phyloP scores from a whole-genome alignment of 208 protist species.

The Blastocrithidia nonstop region DNA sequence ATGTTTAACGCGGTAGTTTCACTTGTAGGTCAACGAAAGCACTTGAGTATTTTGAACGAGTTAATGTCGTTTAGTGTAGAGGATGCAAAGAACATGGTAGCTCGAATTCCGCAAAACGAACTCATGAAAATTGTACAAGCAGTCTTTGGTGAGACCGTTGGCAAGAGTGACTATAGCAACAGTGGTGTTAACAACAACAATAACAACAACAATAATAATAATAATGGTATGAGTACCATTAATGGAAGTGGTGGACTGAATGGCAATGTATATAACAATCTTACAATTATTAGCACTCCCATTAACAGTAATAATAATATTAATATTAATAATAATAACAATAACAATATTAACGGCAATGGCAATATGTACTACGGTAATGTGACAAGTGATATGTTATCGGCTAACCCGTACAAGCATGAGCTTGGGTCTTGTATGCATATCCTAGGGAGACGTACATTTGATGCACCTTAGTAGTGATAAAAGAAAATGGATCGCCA shows the following conservation, averaged over 20 bases:
- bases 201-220: background rate
- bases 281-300: conserved; percentile 43
- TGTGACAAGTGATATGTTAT: conserved; percentile 7
- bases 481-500: conserved; percentile 90
- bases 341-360: background rate
- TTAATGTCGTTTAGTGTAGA: conserved; percentile 75
- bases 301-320: conserved; percentile 9
- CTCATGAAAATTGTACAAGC: conserved; percentile 53
- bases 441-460: conserved; percentile 34
- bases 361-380: conserved; percentile 2
- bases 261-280: no score
- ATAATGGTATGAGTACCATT: background rate
- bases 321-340: conserved; percentile 2
- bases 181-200: conserved; percentile 4
- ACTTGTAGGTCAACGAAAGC: conserved; percentile 26
- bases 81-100: conserved; percentile 58
- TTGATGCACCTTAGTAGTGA: conserved; percentile 46
- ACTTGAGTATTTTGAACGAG: conserved; percentile 72
- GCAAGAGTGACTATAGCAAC: conserved; percentile 2
- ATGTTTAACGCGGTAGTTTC: conserved; percentile 73
- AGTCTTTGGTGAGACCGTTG: conserved; percentile 43
- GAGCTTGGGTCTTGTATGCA: conserved; percentile 30
- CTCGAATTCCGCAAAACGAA: conserved; percentile 44
- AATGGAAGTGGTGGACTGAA: no score
- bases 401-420: conserved; percentile 22